Conservation (phyloP, 805 yeast genomes). For the Saturnispora quitensis region DNA sequence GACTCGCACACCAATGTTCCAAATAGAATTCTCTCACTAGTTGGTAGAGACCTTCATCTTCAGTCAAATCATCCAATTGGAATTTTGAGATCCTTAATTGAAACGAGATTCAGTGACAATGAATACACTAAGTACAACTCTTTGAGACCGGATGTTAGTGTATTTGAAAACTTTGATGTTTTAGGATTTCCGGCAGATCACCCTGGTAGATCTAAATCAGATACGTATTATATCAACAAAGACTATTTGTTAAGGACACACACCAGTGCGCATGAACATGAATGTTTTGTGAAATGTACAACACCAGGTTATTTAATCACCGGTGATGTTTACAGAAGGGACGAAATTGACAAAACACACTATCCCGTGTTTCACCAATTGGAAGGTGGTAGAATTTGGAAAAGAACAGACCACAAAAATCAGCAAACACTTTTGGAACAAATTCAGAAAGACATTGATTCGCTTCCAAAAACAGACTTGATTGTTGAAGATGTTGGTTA, state of each 20-base stretch:
- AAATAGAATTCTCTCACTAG: constrained; percentile 54
- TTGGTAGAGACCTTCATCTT: constrained; percentile 66
- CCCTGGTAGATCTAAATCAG: constrained; percentile 87
- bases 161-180: constrained; percentile 80
- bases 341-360: constrained; percentile 91
- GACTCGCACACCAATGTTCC: constrained; percentile 87
- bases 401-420: constrained; percentile 32
- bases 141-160: constrained; percentile 76
- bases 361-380: constrained; percentile 96
- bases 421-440: constrained; percentile 30
- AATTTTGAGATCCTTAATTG: constrained; percentile 67
- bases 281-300: constrained; percentile 56
- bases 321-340: constrained; percentile 94
- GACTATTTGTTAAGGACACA: constrained; percentile 76
- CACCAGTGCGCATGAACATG: constrained; percentile 93
- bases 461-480: constrained; percentile 59
- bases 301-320: constrained; percentile 87
- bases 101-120: constrained; percentile 49
- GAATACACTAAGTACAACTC: constrained; percentile 75
- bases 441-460: constrained; percentile 49
- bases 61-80: constrained; percentile 83
- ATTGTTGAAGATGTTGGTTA: constrained; percentile 68
- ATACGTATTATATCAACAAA: constrained; percentile 82
- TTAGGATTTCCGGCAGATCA: constrained; percentile 88
- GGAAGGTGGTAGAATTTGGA: constrained; percentile 94